Base-by-base conservation (phyloP, 768 basidiomycete genomes). In the Boletus sp. region DNA sequence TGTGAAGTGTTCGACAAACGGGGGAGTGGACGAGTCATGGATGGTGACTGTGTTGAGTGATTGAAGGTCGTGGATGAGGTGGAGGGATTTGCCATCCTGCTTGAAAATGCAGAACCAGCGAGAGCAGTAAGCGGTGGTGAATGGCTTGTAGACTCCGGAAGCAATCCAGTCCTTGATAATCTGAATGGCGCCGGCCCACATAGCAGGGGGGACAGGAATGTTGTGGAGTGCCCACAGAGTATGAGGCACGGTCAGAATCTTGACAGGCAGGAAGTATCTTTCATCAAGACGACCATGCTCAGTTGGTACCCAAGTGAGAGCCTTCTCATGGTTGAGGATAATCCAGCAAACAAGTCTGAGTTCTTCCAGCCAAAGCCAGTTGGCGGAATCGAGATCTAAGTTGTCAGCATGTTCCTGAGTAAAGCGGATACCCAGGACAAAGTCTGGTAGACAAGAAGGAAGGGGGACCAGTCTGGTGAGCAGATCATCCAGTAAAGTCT, bases 101-200 rank as follows among this genome's bases (percentile, higher is more conserved):
- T 56, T 56, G 34, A 56, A 27, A 1, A 56, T 9, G 4, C 45
- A 56, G 23, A 56, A 56, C 40, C 50, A 56, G 2, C 17, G 7
- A 8, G 41, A 56, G 35, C n/a, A n/a, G n/a, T n/a, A n/a, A n/a
- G n/a, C n/a, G n/a, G n/a, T n/a, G n/a, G n/a, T n/a, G n/a, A n/a
- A 57, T 0, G 63, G 72, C 54, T 81, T 70, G 43, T 76, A 79
- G 0, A 77, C 71, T 1, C 78, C 72, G 0, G 72, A 62, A 0
- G 51, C 56, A 10, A 78, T 68, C 47, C 75, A 74, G 21, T 21
- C 56, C 15, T 69, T 67, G 17, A 77, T 65, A 1, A 76, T 57
- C 2, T 63, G 49, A 11, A 60, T 51, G 0, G 49, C n/a, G n/a
- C n/a, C n/a, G n/a, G n/a, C n/a, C n/a, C n/a, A n/a, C n/a, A n/a